phyloP scores from a whole-genome alignment of 352 stramenopile species.

The Blastocystis hominis region DNA sequence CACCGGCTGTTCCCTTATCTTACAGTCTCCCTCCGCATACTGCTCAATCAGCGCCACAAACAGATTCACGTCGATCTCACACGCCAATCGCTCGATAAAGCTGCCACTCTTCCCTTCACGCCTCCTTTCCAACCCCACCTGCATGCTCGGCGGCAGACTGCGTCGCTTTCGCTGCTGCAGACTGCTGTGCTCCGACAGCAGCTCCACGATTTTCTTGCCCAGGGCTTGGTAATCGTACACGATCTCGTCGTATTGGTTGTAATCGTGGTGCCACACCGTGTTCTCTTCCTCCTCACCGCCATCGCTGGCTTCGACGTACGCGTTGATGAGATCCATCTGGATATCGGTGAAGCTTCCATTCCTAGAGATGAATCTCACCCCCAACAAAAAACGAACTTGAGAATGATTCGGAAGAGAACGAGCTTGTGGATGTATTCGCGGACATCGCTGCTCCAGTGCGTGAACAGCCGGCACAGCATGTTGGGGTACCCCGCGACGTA shows the following conservation, averaged over 20 bases:
- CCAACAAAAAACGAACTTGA: not conserved
- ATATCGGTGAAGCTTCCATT: not conserved
- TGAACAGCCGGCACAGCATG: slow-evolving; percentile 1
- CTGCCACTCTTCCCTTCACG: not conserved
- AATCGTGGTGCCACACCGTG: not conserved
- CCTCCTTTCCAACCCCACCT: not conserved
- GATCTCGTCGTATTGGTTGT: not conserved
- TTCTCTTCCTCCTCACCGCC: not conserved
- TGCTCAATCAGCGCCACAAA: not conserved
- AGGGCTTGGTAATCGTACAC: not conserved
- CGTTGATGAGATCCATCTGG: not conserved
- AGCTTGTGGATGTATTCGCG: not conserved
- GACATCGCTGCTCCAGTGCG: slow-evolving; percentile 5
- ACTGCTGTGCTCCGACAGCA: not conserved
- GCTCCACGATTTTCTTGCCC: not conserved
- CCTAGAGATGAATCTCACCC: not conserved
- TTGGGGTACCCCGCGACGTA: not conserved
- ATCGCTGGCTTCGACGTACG: not conserved
- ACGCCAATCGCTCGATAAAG: not conserved
- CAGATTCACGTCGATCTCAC: slow-evolving; percentile 27
- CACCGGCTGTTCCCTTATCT: not conserved
- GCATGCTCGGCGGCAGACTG: not conserved
- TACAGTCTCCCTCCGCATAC: not conserved
- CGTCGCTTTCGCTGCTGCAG: not conserved
- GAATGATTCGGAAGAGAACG: not conserved